Percentiles rank a stretch among this genome's conserved stretches.
These are phyloP conservation scores for Vachellia pachyceras DNA, from an alignment of 306 rosid genomes.

Conservation along the genomic window DNA sequence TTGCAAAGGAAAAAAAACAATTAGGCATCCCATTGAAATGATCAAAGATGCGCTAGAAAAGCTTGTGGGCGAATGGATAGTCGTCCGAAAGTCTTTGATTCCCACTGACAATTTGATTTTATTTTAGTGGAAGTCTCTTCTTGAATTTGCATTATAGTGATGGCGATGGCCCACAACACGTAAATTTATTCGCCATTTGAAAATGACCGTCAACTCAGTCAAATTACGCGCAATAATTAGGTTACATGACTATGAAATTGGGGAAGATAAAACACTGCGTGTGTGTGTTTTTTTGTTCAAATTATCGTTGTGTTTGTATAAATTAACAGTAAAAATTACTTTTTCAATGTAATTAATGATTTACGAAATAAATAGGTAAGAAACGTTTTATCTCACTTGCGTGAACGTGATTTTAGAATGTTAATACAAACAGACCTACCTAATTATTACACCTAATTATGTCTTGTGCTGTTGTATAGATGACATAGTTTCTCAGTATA, in stretches of 20 bases:
- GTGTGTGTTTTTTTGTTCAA: no score
- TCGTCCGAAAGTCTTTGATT: background rate
- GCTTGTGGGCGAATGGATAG: background rate
- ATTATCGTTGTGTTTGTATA: no score
- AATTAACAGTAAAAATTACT: no score
- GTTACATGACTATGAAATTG: background rate
- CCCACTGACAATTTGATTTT: background rate
- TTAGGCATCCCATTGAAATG: background rate
- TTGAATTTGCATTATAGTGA: background rate
- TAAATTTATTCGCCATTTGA: background rate
- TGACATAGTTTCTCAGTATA: background rate
- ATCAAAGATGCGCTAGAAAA: background rate
- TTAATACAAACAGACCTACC: no score
- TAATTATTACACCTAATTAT: background rate
- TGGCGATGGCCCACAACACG: background rate
- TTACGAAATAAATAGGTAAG: no score
- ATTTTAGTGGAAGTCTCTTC: background rate
- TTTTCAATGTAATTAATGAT: no score
- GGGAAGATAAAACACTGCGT: no score
- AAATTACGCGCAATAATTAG: background rate
- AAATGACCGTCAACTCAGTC: background rate
- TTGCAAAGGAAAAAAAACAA: background rate
- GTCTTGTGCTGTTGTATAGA: background rate
- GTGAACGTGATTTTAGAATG: no score
- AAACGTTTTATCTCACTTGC: no score